Evolutionary conservation across 495 filamentous ascomycete species (phyloP), one percentile per base, ranked within the genome.

Genomic region (Penicillium malachiteum): DNA sequence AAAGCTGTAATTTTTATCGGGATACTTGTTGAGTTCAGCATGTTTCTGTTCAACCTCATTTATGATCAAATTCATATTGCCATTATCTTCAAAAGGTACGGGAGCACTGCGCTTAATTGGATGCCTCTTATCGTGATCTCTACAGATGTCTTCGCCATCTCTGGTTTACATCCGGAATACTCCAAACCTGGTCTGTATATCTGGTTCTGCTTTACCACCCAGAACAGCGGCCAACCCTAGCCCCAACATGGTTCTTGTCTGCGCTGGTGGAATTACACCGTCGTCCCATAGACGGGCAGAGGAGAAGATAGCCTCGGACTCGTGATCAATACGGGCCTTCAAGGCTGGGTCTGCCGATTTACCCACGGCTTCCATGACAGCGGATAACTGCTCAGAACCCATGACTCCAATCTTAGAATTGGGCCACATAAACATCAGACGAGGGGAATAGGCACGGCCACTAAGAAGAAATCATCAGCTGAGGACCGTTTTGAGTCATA

Each of bases 371-470:
- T 91, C 87, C 94, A 98, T 98, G 35, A 98, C 94, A 4, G 87
- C 81, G 2, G 86, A 88, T 13, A 98, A 79, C 75, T 98, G 94
- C 76, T 97, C 92, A 16, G 87, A 82, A 37, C 94, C 94, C 94
- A 98, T 98, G 53, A 98, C 94, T 7, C 88, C 90, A 56, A 96
- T 93, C 62, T 88, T 87, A 16, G 94, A 91, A 63, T 95, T 96
- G 12, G 94, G 95, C 94, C 94, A 98, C 84, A 94, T 96, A 85
- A 90, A 98, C 52, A 98, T 73, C 66, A 98, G 87, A 11, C 92
- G 77, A 1, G 94, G 94, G 4, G 83, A 83, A 72, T 97, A 98
- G 2, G 94, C 95, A 41, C 94, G 86, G n/a, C 94, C 94, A 72
- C 92, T 86, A 54, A 26, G 17, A 40, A 17, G 41, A 37, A 21